These are phyloP conservation scores for Graphilbum sp. DNA, from an alignment of 2,329 filamentous ascomycete species.

Conservation along the genomic window DNA sequence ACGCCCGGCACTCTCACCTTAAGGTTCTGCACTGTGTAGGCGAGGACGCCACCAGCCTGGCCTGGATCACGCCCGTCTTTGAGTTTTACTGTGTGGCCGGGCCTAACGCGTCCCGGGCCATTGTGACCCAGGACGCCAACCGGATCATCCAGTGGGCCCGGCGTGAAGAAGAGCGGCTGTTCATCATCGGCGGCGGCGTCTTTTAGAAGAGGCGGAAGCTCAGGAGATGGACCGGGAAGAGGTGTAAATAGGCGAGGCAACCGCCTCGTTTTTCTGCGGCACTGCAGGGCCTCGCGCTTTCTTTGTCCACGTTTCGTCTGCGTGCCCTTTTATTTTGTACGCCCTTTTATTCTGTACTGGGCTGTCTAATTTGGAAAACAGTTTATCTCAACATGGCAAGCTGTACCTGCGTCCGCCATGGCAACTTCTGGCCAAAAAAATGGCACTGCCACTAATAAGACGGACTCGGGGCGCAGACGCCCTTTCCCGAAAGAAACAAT, in stretches of 20 bases:
- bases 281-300: too few relatives aligned
- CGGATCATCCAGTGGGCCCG: conserved; percentile 84
- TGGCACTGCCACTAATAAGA: too few relatives aligned
- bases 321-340: too few relatives aligned
- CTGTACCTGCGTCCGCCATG: too few relatives aligned
- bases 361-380: too few relatives aligned
- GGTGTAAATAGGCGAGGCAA: background rate
- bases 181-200: conserved; percentile 95
- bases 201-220: conserved; percentile 24
- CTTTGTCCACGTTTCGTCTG: too few relatives aligned
- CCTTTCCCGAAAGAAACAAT: too few relatives aligned
- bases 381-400: too few relatives aligned
- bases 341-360: too few relatives aligned
- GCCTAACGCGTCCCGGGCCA: conserved; percentile 44
- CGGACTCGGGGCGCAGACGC: too few relatives aligned
- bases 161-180: conserved; percentile 80
- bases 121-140: conserved; percentile 72
- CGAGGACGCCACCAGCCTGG: conserved; percentile 62
- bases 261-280: too few relatives aligned
- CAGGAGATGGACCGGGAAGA: background rate
- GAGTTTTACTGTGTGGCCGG: conserved; percentile 93
- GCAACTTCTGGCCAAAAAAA: too few relatives aligned
- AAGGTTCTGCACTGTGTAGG: conserved; percentile 72
- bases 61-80: conserved; percentile 82
- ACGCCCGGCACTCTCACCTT: conserved; percentile 66